Base-by-base conservation (phyloP, 495 filamentous ascomycete genomes). In the Aspergillus sparsus region DNA sequence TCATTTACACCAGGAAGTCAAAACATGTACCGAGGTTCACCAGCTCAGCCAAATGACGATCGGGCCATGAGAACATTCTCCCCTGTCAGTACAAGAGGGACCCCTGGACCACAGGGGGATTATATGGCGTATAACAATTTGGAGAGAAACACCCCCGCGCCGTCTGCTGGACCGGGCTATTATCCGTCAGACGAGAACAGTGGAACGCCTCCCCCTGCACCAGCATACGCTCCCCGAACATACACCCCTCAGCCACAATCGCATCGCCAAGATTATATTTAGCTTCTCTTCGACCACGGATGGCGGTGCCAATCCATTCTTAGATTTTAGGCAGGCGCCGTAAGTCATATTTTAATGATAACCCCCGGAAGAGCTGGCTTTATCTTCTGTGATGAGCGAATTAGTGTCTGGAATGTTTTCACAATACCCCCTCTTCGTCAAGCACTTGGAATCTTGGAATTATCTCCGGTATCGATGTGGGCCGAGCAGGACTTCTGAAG, bases 111-210 rank as follows among this genome's bases (percentile, higher is more conserved):
- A 10, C 66, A 59, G 15, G 55, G 39, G 33, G 65, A 60, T 8
- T 76, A 75, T 37, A 31, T 62, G n/a, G 66, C 74, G n/a, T 78
- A 69, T 53, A 60, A 55, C 44, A 16, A 56, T 7, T 32, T 45
- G 33, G 39, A 45, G 0, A 51, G 41, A 13, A 51, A 55, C 18
- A 15, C 21, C 10, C 36, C 59, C 35, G 55, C 55, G 31, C 41
- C 55, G 8, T 37, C 45, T 18, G 11, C 46, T 4, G 53, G 47
- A 36, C 31, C 59, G n/a, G 39, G 32, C 9, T 57, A 60, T 45
- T 49, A 57, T 16, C 7, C 49, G 13, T 39, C 33, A 6, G 57
- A 31, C 41, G 59, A 62, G 27, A 57, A 65, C 10, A 39, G 51
- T 32, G 39, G 53, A 27, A 21, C 34, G 8, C 31, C 53, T 11